Percentiles rank a stretch among this genome's conserved stretches.
phyloP scores from a whole-genome alignment of 345 rosid genomes.

The Eutrema yunnanense region DNA sequence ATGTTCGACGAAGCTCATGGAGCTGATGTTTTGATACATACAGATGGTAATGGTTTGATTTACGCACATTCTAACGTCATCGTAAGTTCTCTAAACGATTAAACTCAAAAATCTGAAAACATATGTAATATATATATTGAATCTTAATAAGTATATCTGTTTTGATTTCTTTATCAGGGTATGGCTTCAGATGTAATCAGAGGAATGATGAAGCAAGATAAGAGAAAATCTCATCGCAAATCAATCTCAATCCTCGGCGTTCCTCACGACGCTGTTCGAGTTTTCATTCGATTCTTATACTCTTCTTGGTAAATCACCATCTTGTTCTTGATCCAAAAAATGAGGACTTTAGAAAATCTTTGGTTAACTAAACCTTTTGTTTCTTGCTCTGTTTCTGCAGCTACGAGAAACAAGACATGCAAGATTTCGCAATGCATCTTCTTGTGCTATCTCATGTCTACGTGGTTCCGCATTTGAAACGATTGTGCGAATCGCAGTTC shows the following conservation, averaged over 20 bases:
- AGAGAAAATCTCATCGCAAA: constrained; percentile 31
- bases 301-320: constrained; percentile 56
- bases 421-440: constrained; percentile 53
- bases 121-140: neutral
- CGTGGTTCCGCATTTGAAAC: constrained; percentile 61
- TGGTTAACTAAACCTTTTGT: neutral
- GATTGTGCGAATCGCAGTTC: constrained; percentile 42
- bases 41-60: constrained; percentile 46
- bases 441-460: constrained; percentile 75
- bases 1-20: constrained; percentile 66
- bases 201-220: constrained; percentile 64
- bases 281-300: constrained; percentile 68
- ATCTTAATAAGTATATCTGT: neutral
- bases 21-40: constrained; percentile 57
- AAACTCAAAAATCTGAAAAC: neutral
- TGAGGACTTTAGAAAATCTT: neutral
- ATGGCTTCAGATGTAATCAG: constrained; percentile 74
- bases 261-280: constrained; percentile 67
- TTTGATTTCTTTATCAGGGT: constrained; percentile 38
- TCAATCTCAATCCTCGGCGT: constrained; percentile 64
- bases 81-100: constrained; percentile 38
- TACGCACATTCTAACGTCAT: constrained; percentile 72
- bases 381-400: constrained; percentile 37
- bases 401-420: constrained; percentile 64
- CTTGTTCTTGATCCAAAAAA: neutral